phyloP scores from a whole-genome alignment of 208 protist genomes.

The Trypanosoma avium region DNA sequence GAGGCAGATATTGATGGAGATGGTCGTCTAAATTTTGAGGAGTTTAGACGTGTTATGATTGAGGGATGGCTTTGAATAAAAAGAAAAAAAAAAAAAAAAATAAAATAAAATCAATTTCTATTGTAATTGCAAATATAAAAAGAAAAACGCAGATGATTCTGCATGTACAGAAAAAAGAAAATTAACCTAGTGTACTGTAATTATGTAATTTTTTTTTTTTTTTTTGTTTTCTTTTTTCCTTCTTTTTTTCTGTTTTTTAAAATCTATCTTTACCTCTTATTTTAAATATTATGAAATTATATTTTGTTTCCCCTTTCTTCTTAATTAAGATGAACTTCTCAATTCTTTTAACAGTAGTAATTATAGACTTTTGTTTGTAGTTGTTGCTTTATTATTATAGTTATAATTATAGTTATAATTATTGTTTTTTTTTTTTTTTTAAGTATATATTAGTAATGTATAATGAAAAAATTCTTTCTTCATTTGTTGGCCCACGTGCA shows the following conservation, averaged over 20 bases:
- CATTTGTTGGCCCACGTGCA: conserved; percentile 8
- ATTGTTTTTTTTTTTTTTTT: conserved; percentile 14
- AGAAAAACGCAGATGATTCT: neutral
- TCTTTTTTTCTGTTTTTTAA: conserved; percentile 15
- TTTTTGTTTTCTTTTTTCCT: conserved; percentile 22
- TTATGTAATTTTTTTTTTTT: neutral
- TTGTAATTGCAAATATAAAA: neutral
- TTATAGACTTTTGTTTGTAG: too few relatives aligned
- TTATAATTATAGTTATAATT: neutral
- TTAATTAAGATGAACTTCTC: too few relatives aligned
- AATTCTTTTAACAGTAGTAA: too few relatives aligned
- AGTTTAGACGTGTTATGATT: conserved; percentile 87
- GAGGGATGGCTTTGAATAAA: conserved; percentile 33
- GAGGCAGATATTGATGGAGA: conserved; percentile 90
- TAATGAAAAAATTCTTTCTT: neutral
- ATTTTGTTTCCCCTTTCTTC: neutral
- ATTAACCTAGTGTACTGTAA: neutral
- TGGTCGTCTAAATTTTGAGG: conserved; percentile 85
- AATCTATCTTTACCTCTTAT: conserved; percentile 13
- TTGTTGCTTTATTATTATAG: too few relatives aligned
- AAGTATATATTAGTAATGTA: conserved; percentile 10
- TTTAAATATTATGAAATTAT: neutral
- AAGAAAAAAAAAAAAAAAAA: too few relatives aligned
- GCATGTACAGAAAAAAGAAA: conserved; percentile 18
- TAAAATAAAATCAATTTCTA: conserved; percentile 1